Conservation (phyloP, 2,329 filamentous ascomycete species). For the Scedosporium dehoogii region DNA sequence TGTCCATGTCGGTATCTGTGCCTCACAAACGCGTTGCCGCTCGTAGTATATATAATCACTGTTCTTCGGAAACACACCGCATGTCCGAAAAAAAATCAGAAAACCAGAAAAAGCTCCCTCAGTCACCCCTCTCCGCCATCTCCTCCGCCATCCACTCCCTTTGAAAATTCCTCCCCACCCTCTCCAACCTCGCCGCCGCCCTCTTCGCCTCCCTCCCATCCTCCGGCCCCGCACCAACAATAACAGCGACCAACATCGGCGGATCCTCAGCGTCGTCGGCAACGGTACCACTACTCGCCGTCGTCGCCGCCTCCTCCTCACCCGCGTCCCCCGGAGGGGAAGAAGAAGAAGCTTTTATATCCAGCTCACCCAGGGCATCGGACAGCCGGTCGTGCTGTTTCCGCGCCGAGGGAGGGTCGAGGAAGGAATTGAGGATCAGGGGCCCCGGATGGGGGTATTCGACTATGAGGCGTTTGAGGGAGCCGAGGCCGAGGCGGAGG, state of each 20-base stretch:
- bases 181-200: conserved; percentile 42
- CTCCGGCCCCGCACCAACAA: conserved; percentile 39
- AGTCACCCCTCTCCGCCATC: not conserved
- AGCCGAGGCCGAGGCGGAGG: conserved; percentile 41
- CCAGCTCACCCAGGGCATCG: not conserved
- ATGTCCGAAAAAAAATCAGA: no score
- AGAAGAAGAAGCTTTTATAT: not conserved
- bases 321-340: no score
- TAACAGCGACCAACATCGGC: conserved; percentile 44
- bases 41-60: no score
- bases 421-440: conserved; percentile 29
- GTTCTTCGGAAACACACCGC: no score
- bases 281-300: not conserved
- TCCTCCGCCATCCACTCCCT: conserved; percentile 35
- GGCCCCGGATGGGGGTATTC: conserved; percentile 38
- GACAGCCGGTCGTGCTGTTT: not conserved
- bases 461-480: conserved; percentile 47
- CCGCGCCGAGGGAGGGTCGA: conserved; percentile 3
- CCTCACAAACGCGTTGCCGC: not conserved
- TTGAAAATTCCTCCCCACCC: conserved; percentile 45
- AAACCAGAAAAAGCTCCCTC: not conserved
- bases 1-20: not conserved
- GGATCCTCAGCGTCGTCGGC: conserved; percentile 21
- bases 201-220: conserved; percentile 40
- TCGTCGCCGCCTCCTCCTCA: not conserved